These are phyloP conservation scores for Azolla pinnata DNA, from an alignment of 75 land plant genomes.

Conservation along the genomic window DNA sequence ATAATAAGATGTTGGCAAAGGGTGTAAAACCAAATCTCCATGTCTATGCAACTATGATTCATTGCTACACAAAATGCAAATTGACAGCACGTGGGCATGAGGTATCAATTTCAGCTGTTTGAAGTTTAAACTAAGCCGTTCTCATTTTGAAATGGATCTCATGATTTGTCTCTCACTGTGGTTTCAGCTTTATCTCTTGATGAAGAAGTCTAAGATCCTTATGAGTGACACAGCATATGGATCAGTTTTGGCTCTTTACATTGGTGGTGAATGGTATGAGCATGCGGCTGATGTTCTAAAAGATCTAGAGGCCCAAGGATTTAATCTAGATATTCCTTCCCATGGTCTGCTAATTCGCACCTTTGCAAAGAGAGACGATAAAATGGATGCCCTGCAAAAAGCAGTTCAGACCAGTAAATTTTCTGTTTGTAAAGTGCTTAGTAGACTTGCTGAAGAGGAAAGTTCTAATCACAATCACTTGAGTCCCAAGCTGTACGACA, in stretches of 20 bases:
- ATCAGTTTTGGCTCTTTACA: slow-evolving; percentile 23
- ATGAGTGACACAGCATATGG: slow-evolving; percentile 15
- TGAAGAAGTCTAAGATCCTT: background rate
- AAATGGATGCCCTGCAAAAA: slow-evolving; percentile 14
- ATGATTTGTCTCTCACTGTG: background rate
- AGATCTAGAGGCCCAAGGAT: slow-evolving; percentile 19
- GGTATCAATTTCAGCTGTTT: slow-evolving; percentile 15
- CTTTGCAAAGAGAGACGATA: slow-evolving; percentile 11
- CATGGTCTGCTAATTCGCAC: slow-evolving; percentile 21
- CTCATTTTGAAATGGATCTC: background rate
- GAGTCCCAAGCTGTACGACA: background rate
- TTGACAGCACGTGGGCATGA: slow-evolving; percentile 34
- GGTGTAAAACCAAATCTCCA: slow-evolving; percentile 17
- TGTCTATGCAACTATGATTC: slow-evolving; percentile 23
- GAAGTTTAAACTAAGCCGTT: too few relatives aligned
- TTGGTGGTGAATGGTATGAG: slow-evolving; percentile 19
- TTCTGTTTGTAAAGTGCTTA: slow-evolving; percentile 9
- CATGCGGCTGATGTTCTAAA: slow-evolving; percentile 24
- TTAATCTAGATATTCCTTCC: slow-evolving; percentile 20
- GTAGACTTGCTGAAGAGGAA: background rate
- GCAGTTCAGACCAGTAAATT: slow-evolving; percentile 21
- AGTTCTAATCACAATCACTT: too few relatives aligned
- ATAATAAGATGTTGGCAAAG: slow-evolving; percentile 16
- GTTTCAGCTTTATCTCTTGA: background rate
- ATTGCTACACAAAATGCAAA: slow-evolving; percentile 19